Conservation (phyloP, 805 yeast species). For the Candida broadrunensis region DNA sequence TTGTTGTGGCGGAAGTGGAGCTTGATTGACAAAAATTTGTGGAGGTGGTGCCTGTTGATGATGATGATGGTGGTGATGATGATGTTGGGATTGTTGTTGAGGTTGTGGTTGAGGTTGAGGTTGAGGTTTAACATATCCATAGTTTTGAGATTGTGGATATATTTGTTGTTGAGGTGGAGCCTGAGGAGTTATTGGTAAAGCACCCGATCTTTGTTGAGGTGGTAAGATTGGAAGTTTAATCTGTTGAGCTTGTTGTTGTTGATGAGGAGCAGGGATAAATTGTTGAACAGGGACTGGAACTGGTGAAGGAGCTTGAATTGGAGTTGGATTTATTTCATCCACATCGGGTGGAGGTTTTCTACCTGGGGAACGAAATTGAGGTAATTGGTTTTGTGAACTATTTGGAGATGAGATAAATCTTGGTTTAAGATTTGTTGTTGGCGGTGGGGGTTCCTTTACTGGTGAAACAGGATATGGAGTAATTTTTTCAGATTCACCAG, state of each 20-base stretch:
- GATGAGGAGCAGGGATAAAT: constrained; percentile 2
- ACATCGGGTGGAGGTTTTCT: neutral
- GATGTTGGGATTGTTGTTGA: constrained; percentile 2
- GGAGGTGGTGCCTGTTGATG: constrained; percentile 7
- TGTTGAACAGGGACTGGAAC: constrained; percentile 6
- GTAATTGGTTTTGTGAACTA: constrained; percentile 22
- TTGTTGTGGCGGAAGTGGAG: constrained; percentile 7
- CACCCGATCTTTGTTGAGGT: constrained; percentile 1
- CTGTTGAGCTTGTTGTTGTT: constrained; percentile 1
- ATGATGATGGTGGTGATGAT: neutral
- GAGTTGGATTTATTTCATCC: neutral
- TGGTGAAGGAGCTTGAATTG: constrained; percentile 7
- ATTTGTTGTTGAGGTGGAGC: constrained; percentile 12
- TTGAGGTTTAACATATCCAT: constrained; percentile 2
- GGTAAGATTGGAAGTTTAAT: neutral
- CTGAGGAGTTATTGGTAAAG: constrained; percentile 6
- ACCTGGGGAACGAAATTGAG: constrained; percentile 7
- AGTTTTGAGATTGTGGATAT: constrained; percentile 2
- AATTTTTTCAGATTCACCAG: constrained; percentile 1
- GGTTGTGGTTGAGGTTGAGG: neutral
- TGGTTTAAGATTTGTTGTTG: constrained; percentile 18
- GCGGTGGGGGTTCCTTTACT: constrained; percentile 3
- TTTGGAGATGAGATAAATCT: constrained; percentile 31
- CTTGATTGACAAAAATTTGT: constrained; percentile 4
- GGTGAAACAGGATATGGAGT: neutral